Evolutionary conservation across 768 basidiomycete species (phyloP).

Genomic region (Naganishia vishniacii): DNA sequence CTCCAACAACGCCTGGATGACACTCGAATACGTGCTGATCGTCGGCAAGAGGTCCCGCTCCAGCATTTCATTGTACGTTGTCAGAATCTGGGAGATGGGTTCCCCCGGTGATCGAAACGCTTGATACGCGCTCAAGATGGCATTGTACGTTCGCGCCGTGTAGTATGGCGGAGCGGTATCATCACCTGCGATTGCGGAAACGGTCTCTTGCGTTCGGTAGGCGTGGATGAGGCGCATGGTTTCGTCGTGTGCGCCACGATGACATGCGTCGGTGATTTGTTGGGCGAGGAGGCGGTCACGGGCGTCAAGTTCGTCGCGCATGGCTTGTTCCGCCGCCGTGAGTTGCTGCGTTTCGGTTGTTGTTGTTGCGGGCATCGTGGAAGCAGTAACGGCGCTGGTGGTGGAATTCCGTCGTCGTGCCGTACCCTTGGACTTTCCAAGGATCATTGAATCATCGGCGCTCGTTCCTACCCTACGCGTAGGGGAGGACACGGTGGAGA

Average conservation of each 20-base stretch:
- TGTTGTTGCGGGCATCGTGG: constrained; percentile 6
- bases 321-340: constrained; percentile 3
- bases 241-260: constrained; percentile 1
- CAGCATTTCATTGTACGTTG: constrained; percentile 70
- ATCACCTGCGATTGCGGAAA: too few relatives aligned
- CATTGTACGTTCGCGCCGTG: constrained; percentile 59
- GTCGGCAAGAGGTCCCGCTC: constrained; percentile 61
- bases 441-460: background rate
- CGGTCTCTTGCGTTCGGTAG: constrained; percentile 28
- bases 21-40: constrained; percentile 57
- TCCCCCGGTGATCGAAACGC: constrained; percentile 50
- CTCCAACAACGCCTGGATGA: constrained; percentile 61
- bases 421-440: too few relatives aligned
- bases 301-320: constrained; percentile 18
- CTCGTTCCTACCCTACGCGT: background rate
- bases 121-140: constrained; percentile 57
- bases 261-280: constrained; percentile 9
- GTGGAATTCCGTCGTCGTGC: background rate
- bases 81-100: constrained; percentile 58
- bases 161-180: constrained; percentile 20
- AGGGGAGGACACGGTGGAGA: background rate
- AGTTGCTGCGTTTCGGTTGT: background rate
- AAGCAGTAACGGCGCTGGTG: constrained; percentile 18
- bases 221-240: constrained; percentile 28
- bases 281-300: constrained; percentile 20